Base-by-base conservation (phyloP, 2,329 filamentous ascomycete genomes). In the Hawksworthiomyces lignivorus region DNA sequence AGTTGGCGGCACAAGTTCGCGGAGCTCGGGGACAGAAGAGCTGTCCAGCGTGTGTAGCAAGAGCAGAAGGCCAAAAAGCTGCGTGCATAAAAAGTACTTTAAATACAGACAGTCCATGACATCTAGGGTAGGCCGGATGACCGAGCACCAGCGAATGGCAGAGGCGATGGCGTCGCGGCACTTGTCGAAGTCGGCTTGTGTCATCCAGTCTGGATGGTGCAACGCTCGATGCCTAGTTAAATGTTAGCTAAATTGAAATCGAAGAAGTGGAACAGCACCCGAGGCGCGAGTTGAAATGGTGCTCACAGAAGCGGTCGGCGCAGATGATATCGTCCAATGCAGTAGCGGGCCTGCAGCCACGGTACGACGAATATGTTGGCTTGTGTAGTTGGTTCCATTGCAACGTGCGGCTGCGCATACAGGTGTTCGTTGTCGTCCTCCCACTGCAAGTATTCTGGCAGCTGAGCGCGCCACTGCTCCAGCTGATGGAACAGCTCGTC, bases 401-500 rank as follows among this genome's bases (percentile, higher is more conserved):
- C 21, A 2, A 15, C 27, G 3, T 19, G 28, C 15, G 19, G 6
- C 5, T n/a, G 17, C 7, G 2, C 18, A 12, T 26, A 26, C 24
- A 8, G 7, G 22, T 5, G 6, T 7, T 4, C 4, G 7, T 24
- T 18, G 5, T 39, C 39, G 6, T 15, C 33, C 11, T 43, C 24
- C 50, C 50, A 52, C 39, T 48, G 44, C 6, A 52, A 39, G 4
- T 41, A 39, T 5, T 35, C 26, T 1, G 72, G 71, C 12, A 75
- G 64, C 41, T 73, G 72, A 5, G 54, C 59, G 20, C 70, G 68
- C 72, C 72, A 75, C 52, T 73, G 69, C 50, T 73, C 70, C 15
- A 75, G 64, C 54, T 75, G 72, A 52, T 74, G 70, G 37, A 68
- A 63, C 45, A 75, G 65, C 52, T 75, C 72, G 24, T 64, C 57